Conservation (phyloP, 495 filamentous ascomycete species). For the Aspergillus asperescens region DNA sequence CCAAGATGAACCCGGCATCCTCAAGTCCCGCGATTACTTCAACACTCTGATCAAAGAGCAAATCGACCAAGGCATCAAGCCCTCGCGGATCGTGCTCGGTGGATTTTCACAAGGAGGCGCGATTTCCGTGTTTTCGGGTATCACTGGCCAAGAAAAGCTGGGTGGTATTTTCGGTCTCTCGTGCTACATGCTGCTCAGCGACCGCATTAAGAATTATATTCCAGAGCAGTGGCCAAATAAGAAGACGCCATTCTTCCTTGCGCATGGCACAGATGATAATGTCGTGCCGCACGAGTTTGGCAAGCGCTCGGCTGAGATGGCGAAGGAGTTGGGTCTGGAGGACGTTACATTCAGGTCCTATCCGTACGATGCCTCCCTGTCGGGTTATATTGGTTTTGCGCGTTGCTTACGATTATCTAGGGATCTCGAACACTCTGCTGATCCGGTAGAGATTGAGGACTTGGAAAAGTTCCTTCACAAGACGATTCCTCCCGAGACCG, state of each 20-base stretch:
- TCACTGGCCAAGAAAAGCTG: conserved; percentile 69
- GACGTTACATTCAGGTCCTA: conserved; percentile 72
- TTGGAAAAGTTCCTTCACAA: conserved; percentile 69
- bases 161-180: conserved; percentile 85
- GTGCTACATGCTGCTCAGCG: conserved; percentile 70
- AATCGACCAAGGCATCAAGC: conserved; percentile 74
- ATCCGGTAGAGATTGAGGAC: conserved; percentile 73
- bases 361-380: conserved; percentile 43
- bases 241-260: conserved; percentile 81
- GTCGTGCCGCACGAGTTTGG: conserved; percentile 69
- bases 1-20: conserved; percentile 78
- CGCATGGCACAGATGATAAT: conserved; percentile 69
- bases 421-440: conserved; percentile 69
- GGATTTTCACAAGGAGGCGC: conserved; percentile 61
- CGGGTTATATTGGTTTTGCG: not conserved
- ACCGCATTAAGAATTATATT: conserved; percentile 62
- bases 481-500: conserved; percentile 55
- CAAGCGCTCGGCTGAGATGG: conserved; percentile 50
- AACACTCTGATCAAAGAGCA: conserved; percentile 76
- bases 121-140: conserved; percentile 57
- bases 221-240: conserved; percentile 64
- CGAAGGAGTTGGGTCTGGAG: conserved; percentile 62
- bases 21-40: conserved; percentile 67
- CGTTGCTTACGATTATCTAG: conserved; percentile 37
- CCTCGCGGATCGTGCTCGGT: conserved; percentile 78